Evolutionary conservation across 1,284 basidiomycete genomes (phyloP).

Genomic region (Malassezia cuniculi): DNA sequence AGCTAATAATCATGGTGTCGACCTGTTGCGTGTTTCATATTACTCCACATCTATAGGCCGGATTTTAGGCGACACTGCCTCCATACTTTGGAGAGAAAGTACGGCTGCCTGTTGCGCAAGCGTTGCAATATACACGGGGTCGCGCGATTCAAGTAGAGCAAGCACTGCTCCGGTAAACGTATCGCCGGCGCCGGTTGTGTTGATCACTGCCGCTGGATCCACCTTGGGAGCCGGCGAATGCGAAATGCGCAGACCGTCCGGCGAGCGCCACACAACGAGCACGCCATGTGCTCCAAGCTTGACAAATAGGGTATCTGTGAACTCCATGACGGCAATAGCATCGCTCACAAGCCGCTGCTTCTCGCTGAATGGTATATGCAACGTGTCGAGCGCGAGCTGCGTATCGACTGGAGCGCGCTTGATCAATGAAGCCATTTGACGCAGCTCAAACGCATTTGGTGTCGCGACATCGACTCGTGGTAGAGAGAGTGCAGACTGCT

Average conservation of each 20-base stretch:
- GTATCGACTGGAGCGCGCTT: conserved; percentile 5
- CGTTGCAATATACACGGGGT: no score
- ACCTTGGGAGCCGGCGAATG: conserved; percentile 18
- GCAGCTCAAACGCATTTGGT: conserved; percentile 10
- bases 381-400: neutral
- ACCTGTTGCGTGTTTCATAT: no score
- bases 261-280: conserved; percentile 13
- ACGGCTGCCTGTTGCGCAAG: no score
- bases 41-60: no score
- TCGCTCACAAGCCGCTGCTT: neutral
- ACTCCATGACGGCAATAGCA: neutral
- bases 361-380: neutral
- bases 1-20: conserved; percentile 11
- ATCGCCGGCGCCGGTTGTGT: conserved; percentile 42
- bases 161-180: conserved; percentile 35
- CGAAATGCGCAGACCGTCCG: neutral
- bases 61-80: no score
- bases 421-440: conserved; percentile 6
- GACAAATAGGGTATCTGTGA: conserved; percentile 4
- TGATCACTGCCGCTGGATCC: conserved; percentile 14
- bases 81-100: no score
- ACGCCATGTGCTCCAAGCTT: conserved; percentile 16
- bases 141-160: conserved; percentile 9
- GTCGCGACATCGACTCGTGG: conserved; percentile 32
- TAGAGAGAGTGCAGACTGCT: neutral